A percentile compares a stretch with the other conserved stretches of the same genome.
Conservation (phyloP, 2,329 filamentous ascomycete genomes). For the Endothia cerciana region DNA sequence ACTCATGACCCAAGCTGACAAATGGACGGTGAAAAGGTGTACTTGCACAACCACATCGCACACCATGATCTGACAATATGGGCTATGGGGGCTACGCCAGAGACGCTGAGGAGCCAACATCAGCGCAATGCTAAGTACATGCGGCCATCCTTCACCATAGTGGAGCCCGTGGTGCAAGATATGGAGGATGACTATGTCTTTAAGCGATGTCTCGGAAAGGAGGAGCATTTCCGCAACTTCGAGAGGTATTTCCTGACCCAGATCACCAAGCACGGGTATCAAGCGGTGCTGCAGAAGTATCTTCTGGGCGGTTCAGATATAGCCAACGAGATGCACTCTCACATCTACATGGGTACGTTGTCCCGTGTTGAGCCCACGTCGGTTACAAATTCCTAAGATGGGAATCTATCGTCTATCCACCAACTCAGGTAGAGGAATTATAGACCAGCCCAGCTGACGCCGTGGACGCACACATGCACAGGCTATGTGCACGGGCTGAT, state of each 20-base stretch:
- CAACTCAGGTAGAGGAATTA: too few species aligned
- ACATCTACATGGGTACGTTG: background rate
- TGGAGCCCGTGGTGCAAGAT: constrained; percentile 7
- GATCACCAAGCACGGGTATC: constrained; percentile 15
- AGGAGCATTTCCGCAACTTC: constrained; percentile 19
- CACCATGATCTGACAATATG: constrained; percentile 16
- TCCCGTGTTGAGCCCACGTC: too few species aligned
- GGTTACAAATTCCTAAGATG: too few species aligned
- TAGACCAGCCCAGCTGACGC: too few species aligned
- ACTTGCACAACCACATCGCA: constrained; percentile 17
- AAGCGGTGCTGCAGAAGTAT: constrained; percentile 13
- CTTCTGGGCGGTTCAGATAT: constrained; percentile 1
- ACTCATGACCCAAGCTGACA: too few species aligned
- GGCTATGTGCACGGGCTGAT: constrained; percentile 16
- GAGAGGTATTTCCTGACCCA: constrained; percentile 13
- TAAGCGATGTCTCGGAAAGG: constrained; percentile 14
- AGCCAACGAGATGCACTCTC: background rate
- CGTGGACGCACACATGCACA: too few species aligned
- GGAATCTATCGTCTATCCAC: too few species aligned
- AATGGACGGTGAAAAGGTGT: too few species aligned
- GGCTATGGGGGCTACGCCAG: constrained; percentile 15
- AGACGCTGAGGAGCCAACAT: constrained; percentile 11
- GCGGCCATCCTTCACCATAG: constrained; percentile 13
- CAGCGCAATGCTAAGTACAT: constrained; percentile 13
- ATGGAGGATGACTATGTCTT: constrained; percentile 13